phyloP scores from a whole-genome alignment of 176 grass and related monocot species.

The Phoenix roebelenii region DNA sequence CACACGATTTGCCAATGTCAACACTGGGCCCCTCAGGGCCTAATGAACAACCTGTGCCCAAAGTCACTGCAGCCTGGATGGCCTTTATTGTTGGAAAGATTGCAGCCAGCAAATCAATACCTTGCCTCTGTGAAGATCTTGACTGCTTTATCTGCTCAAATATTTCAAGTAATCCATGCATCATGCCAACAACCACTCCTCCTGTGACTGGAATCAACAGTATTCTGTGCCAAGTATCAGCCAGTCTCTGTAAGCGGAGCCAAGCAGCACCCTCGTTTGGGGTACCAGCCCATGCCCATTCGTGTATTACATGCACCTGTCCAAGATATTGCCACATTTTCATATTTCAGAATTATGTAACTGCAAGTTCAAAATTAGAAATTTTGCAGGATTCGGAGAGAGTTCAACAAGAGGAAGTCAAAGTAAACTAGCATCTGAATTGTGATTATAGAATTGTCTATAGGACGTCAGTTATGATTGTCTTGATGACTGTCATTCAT shows the following conservation, averaged over 20 bases:
- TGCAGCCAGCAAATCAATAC: conserved; percentile 56
- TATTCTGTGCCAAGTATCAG: conserved; percentile 96
- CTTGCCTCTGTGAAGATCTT: conserved; percentile 67
- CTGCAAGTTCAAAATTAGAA: too few relatives aligned
- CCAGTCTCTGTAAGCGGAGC: conserved; percentile 84
- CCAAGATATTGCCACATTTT: background rate
- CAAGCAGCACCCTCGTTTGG: conserved; percentile 87
- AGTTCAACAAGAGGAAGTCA: too few relatives aligned
- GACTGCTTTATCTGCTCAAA: conserved; percentile 91
- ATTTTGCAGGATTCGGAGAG: too few relatives aligned
- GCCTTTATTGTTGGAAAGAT: conserved; percentile 92
- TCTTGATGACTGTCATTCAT: too few relatives aligned
- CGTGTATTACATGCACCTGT: conserved; percentile 91
- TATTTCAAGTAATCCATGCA: conserved; percentile 93
- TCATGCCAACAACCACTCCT: conserved; percentile 98
- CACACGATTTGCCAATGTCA: conserved; percentile 94
- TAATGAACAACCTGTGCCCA: conserved; percentile 89
- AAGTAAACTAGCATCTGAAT: too few relatives aligned
- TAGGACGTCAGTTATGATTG: too few relatives aligned
- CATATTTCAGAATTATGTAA: too few relatives aligned
- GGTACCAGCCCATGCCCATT: conserved; percentile 99
- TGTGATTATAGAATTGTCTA: too few relatives aligned
- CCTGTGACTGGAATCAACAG: conserved; percentile 89
- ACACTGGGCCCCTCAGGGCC: conserved; percentile 93
- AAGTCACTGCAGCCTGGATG: conserved; percentile 79